Base-by-base conservation (phyloP, 2,329 filamentous ascomycete species). In the Ceratocystis harringtonii region DNA sequence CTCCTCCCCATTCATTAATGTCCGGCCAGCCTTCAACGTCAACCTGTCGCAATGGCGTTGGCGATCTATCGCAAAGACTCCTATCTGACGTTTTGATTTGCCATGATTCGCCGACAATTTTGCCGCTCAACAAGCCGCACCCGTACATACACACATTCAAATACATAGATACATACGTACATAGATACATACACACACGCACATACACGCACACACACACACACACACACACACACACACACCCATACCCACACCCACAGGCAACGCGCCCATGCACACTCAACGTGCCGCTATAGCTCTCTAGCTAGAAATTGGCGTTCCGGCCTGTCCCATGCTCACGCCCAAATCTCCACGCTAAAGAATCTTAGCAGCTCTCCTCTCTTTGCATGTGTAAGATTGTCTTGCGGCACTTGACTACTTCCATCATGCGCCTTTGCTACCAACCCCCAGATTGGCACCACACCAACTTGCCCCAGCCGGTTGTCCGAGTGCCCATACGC, bases 61-160 rank as follows among this genome's bases (percentile, higher is more conserved):
- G 30, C 55, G 15, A 36, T 30, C 55, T 19, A 32, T 58, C 28
- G 55, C 28, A 30, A 8, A 28, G 55, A 36, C 55, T 58, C 55
- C 8, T 58, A 36, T 58, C 55, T 58, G 55, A 58, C 55, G n/a
- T n/a, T 58, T 58, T 58, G 55, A 58, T 58, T 58, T 36, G 55
- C 55, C 28, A 58, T 58, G 55, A 58, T 58, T 58, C 55, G 55
- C 55, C 55, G 55, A 58, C 55, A 32, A 58, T 58, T 58, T 7
- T 25, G 55, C 55, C 55, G 55, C 25, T 30, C 55, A 52, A 28
- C 48, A 52, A 10, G 25, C 48, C 7, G 48, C 45, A 48, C 45
- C 19, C 45, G 6, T 22, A 19, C 17, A 48, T 19, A n/a, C n/a
- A 50, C 45, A 7, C 45, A 50, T 10, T 8, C 48, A 41, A 25